Percentiles rank a stretch among this genome's conserved stretches.
Conservation (phyloP, 768 basidiomycete genomes). For the Trametes villosa region DNA sequence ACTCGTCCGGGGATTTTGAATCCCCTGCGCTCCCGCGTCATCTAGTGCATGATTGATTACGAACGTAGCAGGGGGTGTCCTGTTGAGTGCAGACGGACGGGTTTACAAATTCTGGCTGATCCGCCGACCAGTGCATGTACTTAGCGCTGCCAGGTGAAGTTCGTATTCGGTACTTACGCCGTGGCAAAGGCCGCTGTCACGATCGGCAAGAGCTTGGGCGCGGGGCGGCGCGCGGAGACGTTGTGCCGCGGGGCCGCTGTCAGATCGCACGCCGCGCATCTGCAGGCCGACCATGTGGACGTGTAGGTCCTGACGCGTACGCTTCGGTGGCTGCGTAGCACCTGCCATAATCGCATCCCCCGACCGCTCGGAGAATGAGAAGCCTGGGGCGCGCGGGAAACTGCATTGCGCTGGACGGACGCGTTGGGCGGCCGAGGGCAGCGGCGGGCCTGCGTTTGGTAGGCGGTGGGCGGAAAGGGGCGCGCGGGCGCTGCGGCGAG, state of each 20-base stretch:
- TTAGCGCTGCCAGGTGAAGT: too few species aligned
- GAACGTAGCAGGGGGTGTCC: too few species aligned
- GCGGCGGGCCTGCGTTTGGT: not conserved
- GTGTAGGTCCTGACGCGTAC: conserved; percentile 6
- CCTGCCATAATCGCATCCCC: not conserved
- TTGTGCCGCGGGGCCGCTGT: not conserved
- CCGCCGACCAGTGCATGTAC: too few species aligned
- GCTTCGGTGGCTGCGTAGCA: not conserved
- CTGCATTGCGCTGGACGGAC: too few species aligned
- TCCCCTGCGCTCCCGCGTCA: not conserved
- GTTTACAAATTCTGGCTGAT: too few species aligned
- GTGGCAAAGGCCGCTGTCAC: not conserved
- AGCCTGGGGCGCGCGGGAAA: not conserved
- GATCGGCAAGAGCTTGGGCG: not conserved
- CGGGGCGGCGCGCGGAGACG: not conserved
- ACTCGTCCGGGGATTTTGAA: conserved; percentile 1
- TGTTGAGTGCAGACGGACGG: too few species aligned
- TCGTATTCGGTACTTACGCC: too few species aligned
- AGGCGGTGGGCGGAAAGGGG: not conserved
- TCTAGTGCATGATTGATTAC: conserved; percentile 11
- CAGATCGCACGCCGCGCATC: not conserved
- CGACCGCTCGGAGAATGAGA: not conserved
- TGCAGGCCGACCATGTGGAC: conserved; percentile 6
- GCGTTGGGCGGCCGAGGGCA: too few species aligned
- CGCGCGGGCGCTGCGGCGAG: conserved; percentile 6